Conservation (phyloP, 1,284 basidiomycete genomes). For the Fereydounia khargensis region DNA sequence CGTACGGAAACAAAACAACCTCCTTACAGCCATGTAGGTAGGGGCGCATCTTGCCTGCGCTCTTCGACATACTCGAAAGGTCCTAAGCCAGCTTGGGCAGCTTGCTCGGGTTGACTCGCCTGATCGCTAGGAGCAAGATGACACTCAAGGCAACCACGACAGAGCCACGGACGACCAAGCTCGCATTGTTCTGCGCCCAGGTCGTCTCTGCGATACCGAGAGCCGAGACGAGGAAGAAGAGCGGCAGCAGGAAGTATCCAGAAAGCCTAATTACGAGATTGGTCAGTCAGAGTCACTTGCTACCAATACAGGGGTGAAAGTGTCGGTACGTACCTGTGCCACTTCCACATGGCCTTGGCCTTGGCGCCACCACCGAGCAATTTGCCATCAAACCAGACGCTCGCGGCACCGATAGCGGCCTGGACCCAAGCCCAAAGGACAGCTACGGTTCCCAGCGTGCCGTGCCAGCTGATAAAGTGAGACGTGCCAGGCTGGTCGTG, state of each 20-base stretch:
- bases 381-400: constrained; percentile 33
- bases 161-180: neutral
- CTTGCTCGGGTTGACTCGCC: constrained; percentile 18
- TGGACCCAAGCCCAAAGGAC: constrained; percentile 36
- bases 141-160: constrained; percentile 3
- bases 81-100: constrained; percentile 32
- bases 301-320: no score
- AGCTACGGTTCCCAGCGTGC: constrained; percentile 24
- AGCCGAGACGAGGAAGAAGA: constrained; percentile 24
- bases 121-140: constrained; percentile 1
- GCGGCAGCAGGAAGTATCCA: constrained; percentile 30
- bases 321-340: constrained; percentile 19
- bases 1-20: no score
- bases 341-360: constrained; percentile 42
- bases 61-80: no score
- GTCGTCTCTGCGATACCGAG: constrained; percentile 34
- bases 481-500: constrained; percentile 24
- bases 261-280: no score
- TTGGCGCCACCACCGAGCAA: constrained; percentile 25
- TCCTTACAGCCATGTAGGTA: no score
- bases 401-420: constrained; percentile 34
- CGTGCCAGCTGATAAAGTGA: constrained; percentile 45
- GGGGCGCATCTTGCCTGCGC: no score
- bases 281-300: neutral
- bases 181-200: constrained; percentile 19